Conservation (phyloP, 768 basidiomycete species). For the Leucocoprinus birnbaumii region DNA sequence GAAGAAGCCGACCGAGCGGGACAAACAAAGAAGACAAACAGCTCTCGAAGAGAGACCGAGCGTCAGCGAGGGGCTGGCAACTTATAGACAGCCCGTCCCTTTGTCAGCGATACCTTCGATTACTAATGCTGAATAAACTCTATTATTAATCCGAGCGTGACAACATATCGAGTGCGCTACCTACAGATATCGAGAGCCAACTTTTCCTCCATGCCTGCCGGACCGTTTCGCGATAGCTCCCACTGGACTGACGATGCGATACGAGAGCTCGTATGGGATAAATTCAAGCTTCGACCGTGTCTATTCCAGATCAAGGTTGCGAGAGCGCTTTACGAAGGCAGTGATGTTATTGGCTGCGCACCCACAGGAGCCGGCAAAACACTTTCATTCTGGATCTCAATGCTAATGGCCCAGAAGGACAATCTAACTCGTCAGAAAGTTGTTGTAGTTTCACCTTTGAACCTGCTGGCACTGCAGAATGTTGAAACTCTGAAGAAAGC, state of each 20-base stretch:
- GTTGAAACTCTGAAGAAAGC: conserved; percentile 16
- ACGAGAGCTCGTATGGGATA: background rate
- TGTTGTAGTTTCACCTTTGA: conserved; percentile 27
- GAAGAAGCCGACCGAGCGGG: too few species aligned
- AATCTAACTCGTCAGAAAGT: conserved; percentile 9
- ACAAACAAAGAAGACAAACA: too few species aligned
- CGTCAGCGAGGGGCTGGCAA: too few species aligned
- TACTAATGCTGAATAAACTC: too few species aligned
- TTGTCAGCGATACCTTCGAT: too few species aligned
- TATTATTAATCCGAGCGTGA: too few species aligned
- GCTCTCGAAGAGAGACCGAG: too few species aligned
- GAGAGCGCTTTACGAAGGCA: background rate
- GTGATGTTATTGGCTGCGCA: conserved; percentile 10
- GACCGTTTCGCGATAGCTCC: too few species aligned
- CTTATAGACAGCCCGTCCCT: too few species aligned
- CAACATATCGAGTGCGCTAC: too few species aligned
- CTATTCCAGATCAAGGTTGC: conserved; percentile 8
- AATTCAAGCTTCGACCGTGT: conserved; percentile 2
- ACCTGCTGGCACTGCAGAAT: conserved; percentile 28
- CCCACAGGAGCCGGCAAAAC: conserved; percentile 11
- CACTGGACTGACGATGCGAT: background rate
- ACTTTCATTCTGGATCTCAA: conserved; percentile 15
- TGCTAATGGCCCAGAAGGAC: conserved; percentile 15
- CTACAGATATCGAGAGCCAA: too few species aligned
- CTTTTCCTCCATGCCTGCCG: too few species aligned